Conservation (phyloP, 2,329 filamentous ascomycete species). For the Sporothrix luriei region DNA sequence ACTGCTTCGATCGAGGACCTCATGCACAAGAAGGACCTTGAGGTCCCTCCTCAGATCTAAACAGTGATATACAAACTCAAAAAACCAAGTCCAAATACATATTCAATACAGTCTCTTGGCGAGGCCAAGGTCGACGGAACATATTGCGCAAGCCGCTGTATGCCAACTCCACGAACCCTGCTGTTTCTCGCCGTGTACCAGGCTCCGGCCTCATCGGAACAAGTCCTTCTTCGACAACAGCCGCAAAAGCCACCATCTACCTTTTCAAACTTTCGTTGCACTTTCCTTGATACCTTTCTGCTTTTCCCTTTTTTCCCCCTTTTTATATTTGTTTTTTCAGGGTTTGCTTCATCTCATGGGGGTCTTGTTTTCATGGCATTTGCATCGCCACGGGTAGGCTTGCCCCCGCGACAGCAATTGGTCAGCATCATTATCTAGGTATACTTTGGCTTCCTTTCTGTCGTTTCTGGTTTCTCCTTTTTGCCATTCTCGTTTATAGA, state of each 20-base stretch:
- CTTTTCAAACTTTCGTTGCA: background rate
- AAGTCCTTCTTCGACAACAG: background rate
- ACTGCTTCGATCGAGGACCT: conserved; percentile 49
- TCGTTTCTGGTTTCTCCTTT: background rate
- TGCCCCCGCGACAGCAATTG: background rate
- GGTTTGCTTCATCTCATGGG: background rate
- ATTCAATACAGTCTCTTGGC: conserved; percentile 8
- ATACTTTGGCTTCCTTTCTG: background rate
- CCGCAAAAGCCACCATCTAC: background rate
- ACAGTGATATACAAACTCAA: no score
- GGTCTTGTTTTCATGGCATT: background rate
- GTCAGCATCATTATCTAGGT: conserved; percentile 4
- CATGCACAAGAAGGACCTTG: conserved; percentile 32
- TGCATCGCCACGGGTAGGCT: conserved; percentile 23
- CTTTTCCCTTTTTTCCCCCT: background rate
- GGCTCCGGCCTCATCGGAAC: background rate
- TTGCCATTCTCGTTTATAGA: conserved; percentile 5
- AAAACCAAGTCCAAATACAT: background rate
- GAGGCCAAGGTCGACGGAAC: background rate
- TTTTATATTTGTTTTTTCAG: background rate
- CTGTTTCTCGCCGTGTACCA: background rate
- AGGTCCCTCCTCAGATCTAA: conserved; percentile 14
- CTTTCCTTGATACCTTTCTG: conserved; percentile 27
- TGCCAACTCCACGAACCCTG: background rate
- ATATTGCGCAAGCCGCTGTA: background rate